Conservation (phyloP, 176 grass and related monocot genomes). For the Tillandsia leiboldiana region DNA sequence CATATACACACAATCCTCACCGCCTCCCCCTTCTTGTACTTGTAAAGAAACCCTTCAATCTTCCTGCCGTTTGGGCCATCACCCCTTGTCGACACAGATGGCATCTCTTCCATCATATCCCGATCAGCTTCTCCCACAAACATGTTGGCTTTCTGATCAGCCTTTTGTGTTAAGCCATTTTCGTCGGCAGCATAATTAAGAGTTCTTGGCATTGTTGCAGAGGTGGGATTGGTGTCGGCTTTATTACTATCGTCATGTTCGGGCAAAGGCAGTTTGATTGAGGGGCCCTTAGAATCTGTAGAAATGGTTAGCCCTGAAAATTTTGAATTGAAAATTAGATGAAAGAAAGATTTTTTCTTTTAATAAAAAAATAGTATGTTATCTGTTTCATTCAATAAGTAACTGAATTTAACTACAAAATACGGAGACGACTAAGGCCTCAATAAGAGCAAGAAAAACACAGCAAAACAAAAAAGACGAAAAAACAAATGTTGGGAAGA, state of each 20-base stretch:
- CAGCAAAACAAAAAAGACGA: too few species aligned
- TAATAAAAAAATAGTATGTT: too few species aligned
- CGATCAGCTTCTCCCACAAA: neutral
- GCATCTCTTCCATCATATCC: conserved; percentile 2
- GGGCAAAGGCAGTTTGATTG: neutral
- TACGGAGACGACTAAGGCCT: too few species aligned
- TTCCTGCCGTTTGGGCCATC: conserved; percentile 5
- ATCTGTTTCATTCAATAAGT: too few species aligned
- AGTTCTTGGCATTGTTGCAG: neutral
- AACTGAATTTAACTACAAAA: too few species aligned
- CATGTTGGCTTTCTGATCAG: neutral
- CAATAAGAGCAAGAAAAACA: too few species aligned
- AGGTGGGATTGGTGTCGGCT: neutral
- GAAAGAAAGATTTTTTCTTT: too few species aligned
- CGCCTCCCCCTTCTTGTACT: neutral
- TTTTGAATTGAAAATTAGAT: neutral
- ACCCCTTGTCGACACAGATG: neutral
- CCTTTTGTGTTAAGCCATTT: neutral
- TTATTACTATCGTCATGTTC: neutral
- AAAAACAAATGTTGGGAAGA: too few species aligned
- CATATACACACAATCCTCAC: conserved; percentile 12
- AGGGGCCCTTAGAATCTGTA: neutral
- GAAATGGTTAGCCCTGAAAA: neutral
- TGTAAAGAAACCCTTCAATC: conserved; percentile 7
- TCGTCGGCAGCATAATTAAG: neutral